Conservation (phyloP, 768 basidiomycete genomes). For the Russula griseocarnosa region DNA sequence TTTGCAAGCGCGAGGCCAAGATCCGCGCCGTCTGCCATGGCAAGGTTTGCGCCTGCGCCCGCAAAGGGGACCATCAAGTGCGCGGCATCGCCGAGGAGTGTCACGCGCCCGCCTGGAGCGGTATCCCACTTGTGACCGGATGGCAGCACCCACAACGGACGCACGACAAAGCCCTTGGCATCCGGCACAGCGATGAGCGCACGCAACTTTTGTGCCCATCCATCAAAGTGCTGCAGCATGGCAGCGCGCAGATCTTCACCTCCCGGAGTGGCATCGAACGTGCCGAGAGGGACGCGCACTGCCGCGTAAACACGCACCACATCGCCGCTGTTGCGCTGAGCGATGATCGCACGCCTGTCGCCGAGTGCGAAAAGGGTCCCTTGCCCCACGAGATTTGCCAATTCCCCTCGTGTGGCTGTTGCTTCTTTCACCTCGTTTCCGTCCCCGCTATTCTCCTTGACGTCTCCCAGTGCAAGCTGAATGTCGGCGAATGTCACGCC, state of each 20-base stretch:
- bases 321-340: slow-evolving; percentile 37
- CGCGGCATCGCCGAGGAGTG: slow-evolving; percentile 36
- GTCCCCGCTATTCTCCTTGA: neutral
- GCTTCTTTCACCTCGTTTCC: neutral
- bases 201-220: slow-evolving; percentile 18
- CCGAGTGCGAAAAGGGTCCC: slow-evolving; percentile 34
- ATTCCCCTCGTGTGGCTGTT: neutral
- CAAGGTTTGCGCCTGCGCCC: slow-evolving; percentile 40
- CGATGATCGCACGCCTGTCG: slow-evolving; percentile 32
- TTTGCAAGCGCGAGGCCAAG: slow-evolving; percentile 22
- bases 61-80: slow-evolving; percentile 34
- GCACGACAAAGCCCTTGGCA: slow-evolving; percentile 18
- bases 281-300: slow-evolving; percentile 3
- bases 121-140: slow-evolving; percentile 22
- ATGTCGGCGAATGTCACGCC: slow-evolving; percentile 30
- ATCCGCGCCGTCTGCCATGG: slow-evolving; percentile 33
- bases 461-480: slow-evolving; percentile 30
- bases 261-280: slow-evolving; percentile 3
- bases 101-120: slow-evolving; percentile 25
- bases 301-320: slow-evolving; percentile 18
- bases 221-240: neutral
- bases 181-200: slow-evolving; percentile 20
- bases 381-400: slow-evolving; percentile 29
- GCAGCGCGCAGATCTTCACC: neutral
- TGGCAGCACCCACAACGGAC: slow-evolving; percentile 15